Evolutionary conservation across 2,329 filamentous ascomycete species (phyloP).

Genomic region (Colletotrichum sp.): DNA sequence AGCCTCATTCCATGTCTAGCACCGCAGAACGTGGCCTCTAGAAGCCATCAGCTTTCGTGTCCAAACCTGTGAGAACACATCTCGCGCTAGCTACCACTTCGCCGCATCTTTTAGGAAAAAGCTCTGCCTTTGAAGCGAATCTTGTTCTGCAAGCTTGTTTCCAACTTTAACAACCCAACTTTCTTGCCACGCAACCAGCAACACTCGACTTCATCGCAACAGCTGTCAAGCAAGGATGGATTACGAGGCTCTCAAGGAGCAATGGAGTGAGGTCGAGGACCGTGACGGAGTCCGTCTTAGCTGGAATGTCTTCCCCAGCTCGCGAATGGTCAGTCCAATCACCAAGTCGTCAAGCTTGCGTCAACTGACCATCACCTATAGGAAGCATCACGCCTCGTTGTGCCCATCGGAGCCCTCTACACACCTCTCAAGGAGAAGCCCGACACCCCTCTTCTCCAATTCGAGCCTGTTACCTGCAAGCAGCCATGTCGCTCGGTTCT

Average conservation of each 20-base stretch:
- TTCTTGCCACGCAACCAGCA: background rate
- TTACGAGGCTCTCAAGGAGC: constrained; percentile 91
- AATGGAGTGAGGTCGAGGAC: constrained; percentile 96
- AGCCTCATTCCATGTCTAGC: background rate
- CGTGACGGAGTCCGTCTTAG: constrained; percentile 94
- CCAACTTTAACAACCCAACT: background rate
- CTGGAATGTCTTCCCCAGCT: constrained; percentile 99
- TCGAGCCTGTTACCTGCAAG: constrained; percentile 97
- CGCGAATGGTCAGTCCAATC: constrained; percentile 75
- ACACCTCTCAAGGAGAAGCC: constrained; percentile 95
- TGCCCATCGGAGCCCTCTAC: constrained; percentile 95
- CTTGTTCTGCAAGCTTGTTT: background rate
- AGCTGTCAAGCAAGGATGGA: constrained; percentile 66
- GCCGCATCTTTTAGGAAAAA: background rate
- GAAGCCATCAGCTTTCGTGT: background rate
- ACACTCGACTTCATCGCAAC: background rate
- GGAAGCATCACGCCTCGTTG: constrained; percentile 94
- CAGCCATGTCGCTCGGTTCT: constrained; percentile 92
- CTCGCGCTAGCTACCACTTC: background rate
- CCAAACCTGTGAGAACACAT: background rate
- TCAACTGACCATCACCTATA: constrained; percentile 36
- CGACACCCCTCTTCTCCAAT: constrained; percentile 86
- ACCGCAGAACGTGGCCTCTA: background rate
- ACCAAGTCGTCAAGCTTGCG: background rate
- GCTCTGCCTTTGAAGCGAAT: background rate